phyloP scores from a whole-genome alignment of 2,329 filamentous ascomycete genomes.

The Dothistroma septosporum region DNA sequence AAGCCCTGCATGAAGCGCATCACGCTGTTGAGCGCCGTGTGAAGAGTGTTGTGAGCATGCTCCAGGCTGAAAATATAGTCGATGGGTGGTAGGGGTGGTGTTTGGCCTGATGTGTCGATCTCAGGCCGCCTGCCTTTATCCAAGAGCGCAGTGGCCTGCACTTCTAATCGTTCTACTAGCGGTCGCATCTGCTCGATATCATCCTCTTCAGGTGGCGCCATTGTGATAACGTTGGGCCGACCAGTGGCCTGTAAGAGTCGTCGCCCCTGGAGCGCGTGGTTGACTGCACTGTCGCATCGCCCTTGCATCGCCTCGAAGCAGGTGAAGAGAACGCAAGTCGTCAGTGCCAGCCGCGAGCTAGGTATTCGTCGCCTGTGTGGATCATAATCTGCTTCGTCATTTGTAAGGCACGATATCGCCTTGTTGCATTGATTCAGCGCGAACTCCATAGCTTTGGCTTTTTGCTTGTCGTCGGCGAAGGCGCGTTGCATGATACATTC shows the following conservation, averaged over 20 bases:
- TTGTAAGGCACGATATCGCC: constrained; percentile 31
- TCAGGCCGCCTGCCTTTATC: constrained; percentile 30
- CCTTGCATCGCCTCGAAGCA: constrained; percentile 36
- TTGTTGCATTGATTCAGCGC: constrained; percentile 33
- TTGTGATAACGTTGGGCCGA: constrained; percentile 18
- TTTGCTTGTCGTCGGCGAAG: constrained; percentile 30
- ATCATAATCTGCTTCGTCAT: constrained; percentile 19
- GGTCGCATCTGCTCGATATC: constrained; percentile 34
- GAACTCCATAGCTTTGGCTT: constrained; percentile 32
- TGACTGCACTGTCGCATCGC: constrained; percentile 34
- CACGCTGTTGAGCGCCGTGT: constrained; percentile 33
- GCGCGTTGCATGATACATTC: constrained; percentile 34
- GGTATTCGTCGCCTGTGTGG: constrained; percentile 18
- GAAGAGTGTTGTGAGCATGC: constrained; percentile 32
- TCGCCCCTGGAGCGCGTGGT: constrained; percentile 31
- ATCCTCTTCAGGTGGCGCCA: constrained; percentile 26
- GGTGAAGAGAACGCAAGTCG: constrained; percentile 34
- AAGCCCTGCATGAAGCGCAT: constrained; percentile 35
- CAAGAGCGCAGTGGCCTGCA: constrained; percentile 32
- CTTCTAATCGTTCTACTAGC: constrained; percentile 32
- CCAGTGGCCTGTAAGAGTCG: constrained; percentile 28
- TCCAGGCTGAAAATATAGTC: constrained; percentile 31
- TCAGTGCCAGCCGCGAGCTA: constrained; percentile 29
- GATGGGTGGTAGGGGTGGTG: constrained; percentile 27
- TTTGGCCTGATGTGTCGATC: constrained; percentile 26